phyloP scores from a whole-genome alignment of 345 rosid species.

The Anacardium occidentale region DNA sequence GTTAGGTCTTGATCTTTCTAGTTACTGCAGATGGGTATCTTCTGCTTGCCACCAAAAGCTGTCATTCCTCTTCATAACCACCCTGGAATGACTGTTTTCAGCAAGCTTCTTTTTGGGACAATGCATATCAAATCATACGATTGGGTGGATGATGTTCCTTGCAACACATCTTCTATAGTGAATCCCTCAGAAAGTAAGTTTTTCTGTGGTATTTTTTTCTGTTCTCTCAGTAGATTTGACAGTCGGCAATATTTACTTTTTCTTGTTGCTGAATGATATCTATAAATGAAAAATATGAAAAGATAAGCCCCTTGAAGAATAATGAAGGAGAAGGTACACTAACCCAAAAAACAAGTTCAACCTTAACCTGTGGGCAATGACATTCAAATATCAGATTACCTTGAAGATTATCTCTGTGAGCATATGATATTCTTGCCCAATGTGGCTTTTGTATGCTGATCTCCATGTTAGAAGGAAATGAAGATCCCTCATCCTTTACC shows the following conservation, averaged over 20 bases:
- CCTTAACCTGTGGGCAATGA: not conserved
- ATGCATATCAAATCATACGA: slow-evolving; percentile 97
- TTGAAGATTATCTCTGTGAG: not conserved
- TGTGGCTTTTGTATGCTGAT: not conserved
- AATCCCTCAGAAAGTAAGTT: slow-evolving; percentile 35
- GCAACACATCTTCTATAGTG: slow-evolving; percentile 23
- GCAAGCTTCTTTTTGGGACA: slow-evolving; percentile 87
- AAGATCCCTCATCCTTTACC: not conserved
- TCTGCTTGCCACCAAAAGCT: slow-evolving; percentile 85
- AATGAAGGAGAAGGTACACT: not conserved
- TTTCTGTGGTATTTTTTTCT: not conserved
- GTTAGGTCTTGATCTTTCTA: not conserved
- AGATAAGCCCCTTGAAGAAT: not conserved
- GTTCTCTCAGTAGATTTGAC: not conserved
- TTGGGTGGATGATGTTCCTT: slow-evolving; percentile 62
- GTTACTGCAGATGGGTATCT: slow-evolving; percentile 74
- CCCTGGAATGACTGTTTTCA: slow-evolving; percentile 96
- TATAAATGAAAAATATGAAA: not conserved
- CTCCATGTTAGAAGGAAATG: not conserved
- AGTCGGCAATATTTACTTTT: not conserved
- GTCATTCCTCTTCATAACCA: slow-evolving; percentile 95
- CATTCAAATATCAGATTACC: not conserved
- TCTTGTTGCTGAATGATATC: too few relatives aligned
- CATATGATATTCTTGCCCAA: not conserved
- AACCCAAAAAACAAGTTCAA: not conserved